Evolutionary conservation across 148 eudicot species (phyloP).

Genomic region (Cornus suecica): DNA sequence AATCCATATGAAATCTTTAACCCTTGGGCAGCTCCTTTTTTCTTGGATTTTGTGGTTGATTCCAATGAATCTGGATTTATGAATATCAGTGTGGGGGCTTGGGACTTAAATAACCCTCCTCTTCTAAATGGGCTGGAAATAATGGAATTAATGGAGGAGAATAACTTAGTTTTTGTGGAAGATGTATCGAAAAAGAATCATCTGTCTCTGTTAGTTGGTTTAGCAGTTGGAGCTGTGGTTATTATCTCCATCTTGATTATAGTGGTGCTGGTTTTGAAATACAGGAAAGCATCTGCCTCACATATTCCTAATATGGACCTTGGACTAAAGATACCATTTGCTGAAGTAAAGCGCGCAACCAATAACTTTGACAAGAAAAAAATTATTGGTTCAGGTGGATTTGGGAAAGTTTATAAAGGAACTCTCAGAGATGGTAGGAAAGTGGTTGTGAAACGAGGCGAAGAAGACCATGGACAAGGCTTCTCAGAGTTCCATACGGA

Average conservation of each 20-base stretch:
- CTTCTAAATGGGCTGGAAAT: conserved; percentile 53
- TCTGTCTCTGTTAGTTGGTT: conserved; percentile 16
- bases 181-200: not conserved
- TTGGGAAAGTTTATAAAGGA: conserved; percentile 56
- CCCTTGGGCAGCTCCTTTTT: conserved; percentile 26
- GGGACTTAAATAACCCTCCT: not conserved
- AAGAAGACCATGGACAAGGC: conserved; percentile 42
- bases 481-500: conserved; percentile 53
- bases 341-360: conserved; percentile 36
- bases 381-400: conserved; percentile 55
- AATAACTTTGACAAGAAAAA: conserved; percentile 29
- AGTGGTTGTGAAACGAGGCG: conserved; percentile 58
- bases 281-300: conserved; percentile 15
- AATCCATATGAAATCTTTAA: not conserved
- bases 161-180: not conserved
- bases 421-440: conserved; percentile 25
- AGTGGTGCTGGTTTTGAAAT: conserved; percentile 8
- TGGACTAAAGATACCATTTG: conserved; percentile 32
- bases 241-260: conserved; percentile 13
- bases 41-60: conserved; percentile 29
- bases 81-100: conserved; percentile 29
- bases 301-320: conserved; percentile 30
- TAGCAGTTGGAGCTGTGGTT: conserved; percentile 21
- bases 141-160: conserved; percentile 22
- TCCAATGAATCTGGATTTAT: conserved; percentile 24